phyloP scores from a whole-genome alignment of 1,284 basidiomycete species.

The Wallemia ichthyophaga region DNA sequence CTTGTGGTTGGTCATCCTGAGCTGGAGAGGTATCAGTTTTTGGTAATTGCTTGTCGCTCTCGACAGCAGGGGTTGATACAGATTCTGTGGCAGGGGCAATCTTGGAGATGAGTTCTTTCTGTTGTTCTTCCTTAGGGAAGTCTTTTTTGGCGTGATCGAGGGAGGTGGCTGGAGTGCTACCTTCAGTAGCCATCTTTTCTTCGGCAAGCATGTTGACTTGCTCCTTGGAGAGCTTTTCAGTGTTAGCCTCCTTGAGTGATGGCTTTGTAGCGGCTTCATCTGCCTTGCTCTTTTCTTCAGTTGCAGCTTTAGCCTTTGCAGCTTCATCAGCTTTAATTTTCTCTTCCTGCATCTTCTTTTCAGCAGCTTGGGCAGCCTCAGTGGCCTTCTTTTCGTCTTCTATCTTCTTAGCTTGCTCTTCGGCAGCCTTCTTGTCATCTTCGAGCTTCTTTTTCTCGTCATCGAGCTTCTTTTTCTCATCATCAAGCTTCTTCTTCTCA shows the following conservation, averaged over 20 bases:
- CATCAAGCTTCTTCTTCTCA: conserved; percentile 2
- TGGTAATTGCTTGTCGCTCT: conserved; percentile 1
- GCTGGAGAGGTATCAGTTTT: background rate
- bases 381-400: conserved; percentile 8
- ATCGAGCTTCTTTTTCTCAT: conserved; percentile 3
- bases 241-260: conserved; percentile 4
- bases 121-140: conserved; percentile 6
- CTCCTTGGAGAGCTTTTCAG: conserved; percentile 5
- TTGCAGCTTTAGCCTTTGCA: conserved; percentile 6
- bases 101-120: background rate
- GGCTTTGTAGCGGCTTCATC: conserved; percentile 1
- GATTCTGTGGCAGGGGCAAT: background rate
- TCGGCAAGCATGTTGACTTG: conserved; percentile 14
- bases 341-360: conserved; percentile 16
- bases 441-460: conserved; percentile 3
- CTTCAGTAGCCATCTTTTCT: conserved; percentile 12
- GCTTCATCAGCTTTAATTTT: conserved; percentile 11
- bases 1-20: background rate
- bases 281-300: conserved; percentile 5
- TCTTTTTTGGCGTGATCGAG: background rate
- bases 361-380: conserved; percentile 15
- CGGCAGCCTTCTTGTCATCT: conserved; percentile 7
- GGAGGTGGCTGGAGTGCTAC: background rate
- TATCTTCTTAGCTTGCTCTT: conserved; percentile 4
- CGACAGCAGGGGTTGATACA: background rate